Evolutionary conservation across 306 rosid species (phyloP).

Genomic region (Prunus persica): Prunus_persica_NCBIv2 NC_034014.1:3410501-3411000

Average conservation of each 20-base stretch:
- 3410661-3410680: conserved; percentile 14
- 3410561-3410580: conserved; percentile 34
- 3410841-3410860: too few species aligned
- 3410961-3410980: conserved; percentile 1
- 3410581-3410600: conserved; percentile 38
- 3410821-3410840: too few species aligned
- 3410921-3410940: not conserved
- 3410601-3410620: conserved; percentile 53
- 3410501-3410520: not conserved
- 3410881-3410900: too few species aligned
- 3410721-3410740: not conserved
- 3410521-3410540: conserved; percentile 19
- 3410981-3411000: conserved; percentile 20
- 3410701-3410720: not conserved
- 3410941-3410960: conserved; percentile 27
- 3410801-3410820: too few species aligned
- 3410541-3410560: conserved; percentile 16
- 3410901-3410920: too few species aligned
- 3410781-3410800: too few species aligned
- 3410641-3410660: conserved; percentile 7
- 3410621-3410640: conserved; percentile 49
- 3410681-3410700: not conserved
- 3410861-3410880: too few species aligned
- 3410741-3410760: not conserved
- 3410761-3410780: not conserved